A percentile compares a stretch with the other conserved stretches of the same genome.
These are phyloP conservation scores for Solanum neorickii DNA, from an alignment of 257 asterid species.

Conservation along the genomic window DNA sequence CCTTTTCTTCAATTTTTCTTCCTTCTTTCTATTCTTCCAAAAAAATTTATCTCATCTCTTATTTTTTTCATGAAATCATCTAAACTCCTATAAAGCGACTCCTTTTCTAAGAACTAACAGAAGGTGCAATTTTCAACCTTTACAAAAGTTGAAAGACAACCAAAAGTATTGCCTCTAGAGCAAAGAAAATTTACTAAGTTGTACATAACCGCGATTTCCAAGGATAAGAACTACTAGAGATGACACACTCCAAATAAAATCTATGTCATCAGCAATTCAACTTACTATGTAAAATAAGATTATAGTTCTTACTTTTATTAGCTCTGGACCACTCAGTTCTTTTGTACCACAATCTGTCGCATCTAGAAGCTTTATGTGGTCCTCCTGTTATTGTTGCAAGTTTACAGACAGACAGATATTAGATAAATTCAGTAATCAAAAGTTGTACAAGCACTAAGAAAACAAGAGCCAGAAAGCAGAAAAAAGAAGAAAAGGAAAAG, in stretches of 20 bases:
- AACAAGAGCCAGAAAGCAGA: neutral
- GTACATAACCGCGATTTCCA: neutral
- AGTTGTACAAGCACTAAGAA: neutral
- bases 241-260: neutral
- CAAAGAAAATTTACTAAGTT: neutral
- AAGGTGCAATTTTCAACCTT: neutral
- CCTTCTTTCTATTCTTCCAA: neutral
- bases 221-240: neutral
- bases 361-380: slow-evolving; percentile 40
- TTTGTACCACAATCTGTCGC: slow-evolving; percentile 24
- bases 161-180: neutral
- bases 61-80: neutral
- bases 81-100: neutral
- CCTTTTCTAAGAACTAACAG: neutral
- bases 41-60: neutral
- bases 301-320: slow-evolving; percentile 32
- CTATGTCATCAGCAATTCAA: neutral
- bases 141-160: neutral
- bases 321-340: slow-evolving; percentile 52
- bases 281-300: neutral
- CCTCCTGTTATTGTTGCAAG: slow-evolving; percentile 42
- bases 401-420: neutral
- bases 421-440: slow-evolving; percentile 2
- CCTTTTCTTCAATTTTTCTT: neutral
- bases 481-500: neutral